These are phyloP conservation scores for Mucuna pruriens DNA, from an alignment of 306 rosid genomes.

Conservation along the genomic window DNA sequence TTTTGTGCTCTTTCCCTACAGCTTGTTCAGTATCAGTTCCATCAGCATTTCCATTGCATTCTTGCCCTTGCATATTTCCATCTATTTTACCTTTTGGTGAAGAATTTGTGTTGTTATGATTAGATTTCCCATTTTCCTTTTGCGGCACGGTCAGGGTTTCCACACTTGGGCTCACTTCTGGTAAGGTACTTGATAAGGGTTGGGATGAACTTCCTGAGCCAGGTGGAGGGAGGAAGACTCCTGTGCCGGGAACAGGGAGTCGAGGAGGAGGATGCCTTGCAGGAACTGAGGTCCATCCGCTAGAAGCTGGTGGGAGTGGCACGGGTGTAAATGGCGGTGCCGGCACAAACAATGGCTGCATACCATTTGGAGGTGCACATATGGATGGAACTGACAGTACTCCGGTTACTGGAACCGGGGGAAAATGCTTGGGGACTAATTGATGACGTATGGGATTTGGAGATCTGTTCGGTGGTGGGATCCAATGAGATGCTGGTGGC, in stretches of 20 bases:
- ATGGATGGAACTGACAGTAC: constrained; percentile 67
- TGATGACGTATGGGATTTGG: constrained; percentile 65
- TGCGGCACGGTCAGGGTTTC: constrained; percentile 43
- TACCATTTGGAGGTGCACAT: constrained; percentile 62
- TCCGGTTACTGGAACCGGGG: constrained; percentile 54
- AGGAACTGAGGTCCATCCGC: constrained; percentile 70
- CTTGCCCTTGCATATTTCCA: constrained; percentile 50
- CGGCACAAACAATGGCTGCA: constrained; percentile 65
- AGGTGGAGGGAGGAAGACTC: constrained; percentile 89
- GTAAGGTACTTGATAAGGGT: constrained; percentile 37
- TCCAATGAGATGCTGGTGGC: constrained; percentile 59
- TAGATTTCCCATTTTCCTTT: constrained; percentile 57
- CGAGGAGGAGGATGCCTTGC: constrained; percentile 79
- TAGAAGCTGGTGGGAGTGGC: constrained; percentile 61
- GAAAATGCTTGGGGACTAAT: constrained; percentile 62
- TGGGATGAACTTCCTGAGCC: constrained; percentile 66
- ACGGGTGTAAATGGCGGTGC: constrained; percentile 61
- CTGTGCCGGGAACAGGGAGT: constrained; percentile 75
- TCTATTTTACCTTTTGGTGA: constrained; percentile 53
- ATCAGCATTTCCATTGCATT: constrained; percentile 62
- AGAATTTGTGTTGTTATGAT: constrained; percentile 35
- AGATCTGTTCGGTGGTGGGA: constrained; percentile 63
- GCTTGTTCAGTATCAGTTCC: constrained; percentile 46
- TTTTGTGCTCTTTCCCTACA: constrained; percentile 47
- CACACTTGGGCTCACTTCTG: constrained; percentile 42